Percentiles rank a stretch among this genome's conserved stretches.
Conservation (phyloP, 345 rosid species). For the Salix udensis region DNA sequence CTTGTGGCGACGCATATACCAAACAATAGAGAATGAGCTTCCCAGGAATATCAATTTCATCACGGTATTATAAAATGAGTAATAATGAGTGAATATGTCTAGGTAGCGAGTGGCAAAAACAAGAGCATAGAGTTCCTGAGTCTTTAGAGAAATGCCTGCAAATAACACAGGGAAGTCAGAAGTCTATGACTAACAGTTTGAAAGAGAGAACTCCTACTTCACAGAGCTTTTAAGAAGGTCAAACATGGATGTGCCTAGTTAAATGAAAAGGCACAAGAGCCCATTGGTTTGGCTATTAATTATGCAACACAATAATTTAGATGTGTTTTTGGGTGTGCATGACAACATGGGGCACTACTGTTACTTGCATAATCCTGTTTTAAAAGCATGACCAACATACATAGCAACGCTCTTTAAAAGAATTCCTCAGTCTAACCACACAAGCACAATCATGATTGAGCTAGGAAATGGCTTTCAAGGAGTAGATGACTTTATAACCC, state of each 20-base stretch:
- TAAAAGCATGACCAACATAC: not conserved
- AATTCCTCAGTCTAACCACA: not conserved
- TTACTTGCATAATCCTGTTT: not conserved
- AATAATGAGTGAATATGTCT: conserved; percentile 68
- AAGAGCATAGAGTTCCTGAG: conserved; percentile 72
- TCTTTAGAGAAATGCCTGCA: conserved; percentile 82
- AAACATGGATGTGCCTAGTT: not conserved
- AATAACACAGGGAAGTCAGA: not conserved
- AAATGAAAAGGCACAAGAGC: not conserved
- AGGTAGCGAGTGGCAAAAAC: conserved; percentile 73
- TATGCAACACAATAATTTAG: not conserved
- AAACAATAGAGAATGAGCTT: conserved; percentile 75
- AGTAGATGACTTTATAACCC: not conserved
- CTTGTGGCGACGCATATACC: conserved; percentile 76
- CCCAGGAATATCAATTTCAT: conserved; percentile 83
- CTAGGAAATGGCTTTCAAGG: not conserved
- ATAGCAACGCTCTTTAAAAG: not conserved
- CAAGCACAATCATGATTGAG: not conserved
- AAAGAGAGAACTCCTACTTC: not conserved
- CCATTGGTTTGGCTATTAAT: not conserved
- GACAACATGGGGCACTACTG: not conserved
- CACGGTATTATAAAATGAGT: conserved; percentile 62
- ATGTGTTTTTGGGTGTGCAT: not conserved
- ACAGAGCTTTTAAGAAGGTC: not conserved
- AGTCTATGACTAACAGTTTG: not conserved